phyloP scores from a whole-genome alignment of 2,329 filamentous ascomycete species.

The Diaporthe destruens region DNA sequence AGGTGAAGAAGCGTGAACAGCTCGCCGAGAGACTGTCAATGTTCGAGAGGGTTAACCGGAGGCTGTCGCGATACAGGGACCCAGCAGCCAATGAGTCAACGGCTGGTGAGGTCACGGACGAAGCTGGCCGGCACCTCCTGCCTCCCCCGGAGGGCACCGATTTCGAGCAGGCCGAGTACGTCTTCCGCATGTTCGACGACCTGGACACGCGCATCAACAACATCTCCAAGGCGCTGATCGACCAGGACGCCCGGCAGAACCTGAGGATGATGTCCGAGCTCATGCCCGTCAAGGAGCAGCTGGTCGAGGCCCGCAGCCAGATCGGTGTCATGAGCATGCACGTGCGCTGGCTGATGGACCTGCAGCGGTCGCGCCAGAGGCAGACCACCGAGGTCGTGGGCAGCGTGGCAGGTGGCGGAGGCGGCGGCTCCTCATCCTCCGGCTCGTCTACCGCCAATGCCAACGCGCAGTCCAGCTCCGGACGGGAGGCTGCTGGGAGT shows the following conservation, averaged over 20 bases:
- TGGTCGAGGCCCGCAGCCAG: constrained; percentile 70
- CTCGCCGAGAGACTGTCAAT: constrained; percentile 14
- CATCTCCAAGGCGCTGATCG: constrained; percentile 67
- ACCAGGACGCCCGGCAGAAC: constrained; percentile 70
- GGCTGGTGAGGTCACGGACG: background rate
- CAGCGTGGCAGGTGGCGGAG: constrained; percentile 73
- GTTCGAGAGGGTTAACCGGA: background rate
- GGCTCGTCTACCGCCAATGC: constrained; percentile 2
- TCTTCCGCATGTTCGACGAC: constrained; percentile 61
- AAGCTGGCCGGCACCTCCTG: background rate
- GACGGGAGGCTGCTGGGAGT: background rate
- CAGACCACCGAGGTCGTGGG: constrained; percentile 80
- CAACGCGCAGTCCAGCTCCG: constrained; percentile 17
- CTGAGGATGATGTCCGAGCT: constrained; percentile 73
- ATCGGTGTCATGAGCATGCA: constrained; percentile 71
- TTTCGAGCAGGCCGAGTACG: constrained; percentile 53
- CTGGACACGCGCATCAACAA: constrained; percentile 69
- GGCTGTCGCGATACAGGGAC: background rate
- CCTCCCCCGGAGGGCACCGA: constrained; percentile 22
- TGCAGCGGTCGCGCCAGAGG: constrained; percentile 44
- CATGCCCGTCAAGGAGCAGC: constrained; percentile 71
- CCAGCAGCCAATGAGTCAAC: background rate
- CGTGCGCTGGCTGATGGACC: constrained; percentile 69
- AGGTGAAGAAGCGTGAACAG: constrained; percentile 18
- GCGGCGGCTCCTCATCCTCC: background rate